Evolutionary conservation across 2,329 filamentous ascomycete genomes (phyloP).

Genomic region (Elsinoe fawcettii): DNA sequence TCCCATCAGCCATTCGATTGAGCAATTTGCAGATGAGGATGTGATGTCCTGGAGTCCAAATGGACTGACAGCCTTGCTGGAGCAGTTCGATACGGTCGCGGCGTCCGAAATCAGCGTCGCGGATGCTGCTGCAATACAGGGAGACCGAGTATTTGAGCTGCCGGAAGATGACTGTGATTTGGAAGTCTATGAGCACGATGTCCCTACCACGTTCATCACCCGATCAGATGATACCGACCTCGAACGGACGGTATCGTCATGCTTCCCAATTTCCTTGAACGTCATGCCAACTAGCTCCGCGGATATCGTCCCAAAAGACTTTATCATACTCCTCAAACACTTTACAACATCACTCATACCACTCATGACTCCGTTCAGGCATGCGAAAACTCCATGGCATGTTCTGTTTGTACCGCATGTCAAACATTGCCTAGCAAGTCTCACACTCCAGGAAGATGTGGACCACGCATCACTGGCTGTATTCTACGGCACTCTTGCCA

Average conservation of each 20-base stretch:
- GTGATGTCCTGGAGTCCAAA: not conserved
- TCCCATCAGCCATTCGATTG: not conserved
- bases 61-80: not conserved
- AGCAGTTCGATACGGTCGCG: not conserved
- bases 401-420: not conserved
- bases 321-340: not conserved
- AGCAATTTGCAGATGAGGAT: not conserved
- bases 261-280: no score
- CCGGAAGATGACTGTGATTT: not conserved
- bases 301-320: not conserved
- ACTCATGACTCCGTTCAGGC: not conserved
- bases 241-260: no score
- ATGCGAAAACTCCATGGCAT: constrained; percentile 5
- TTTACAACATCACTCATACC: not conserved
- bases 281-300: not conserved
- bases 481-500: constrained; percentile 34
- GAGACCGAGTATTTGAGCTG: not conserved
- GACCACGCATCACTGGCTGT: constrained; percentile 23
- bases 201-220: no score
- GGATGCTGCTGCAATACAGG: not conserved
- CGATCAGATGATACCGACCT: no score
- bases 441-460: not conserved
- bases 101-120: not conserved
- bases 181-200: not conserved
- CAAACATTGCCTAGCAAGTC: not conserved